Evolutionary conservation across 352 stramenopile genomes (phyloP), one percentile per base, ranked within the genome.

Genomic region (Aphanomyces invadans): DNA sequence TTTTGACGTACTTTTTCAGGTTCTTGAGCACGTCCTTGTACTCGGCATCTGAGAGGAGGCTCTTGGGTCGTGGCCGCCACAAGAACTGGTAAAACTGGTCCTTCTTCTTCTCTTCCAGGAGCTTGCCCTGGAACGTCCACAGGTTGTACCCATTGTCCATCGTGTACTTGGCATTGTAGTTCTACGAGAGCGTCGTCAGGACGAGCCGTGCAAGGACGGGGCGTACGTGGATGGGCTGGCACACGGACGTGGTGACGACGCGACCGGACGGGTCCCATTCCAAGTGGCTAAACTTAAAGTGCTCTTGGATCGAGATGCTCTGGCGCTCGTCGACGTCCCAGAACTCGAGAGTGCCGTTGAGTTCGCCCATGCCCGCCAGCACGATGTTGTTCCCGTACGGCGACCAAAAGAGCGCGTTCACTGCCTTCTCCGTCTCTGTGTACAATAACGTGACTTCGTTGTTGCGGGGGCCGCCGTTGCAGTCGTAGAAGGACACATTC

Each of bases 81-180:
- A 91, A 61, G 65, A 95, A 91, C 74, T 92, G 85, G 76, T 99
- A 99, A 75, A 99, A 99, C 48, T 95, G 86, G 68, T 99, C 95
- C 73, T 98, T 98, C 68, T 95, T 97, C 72, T 97, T 83, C 71
- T 98, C 91, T 42, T 87, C 77, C 0, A 98, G 76, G 68, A 96
- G 83, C 72, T 96, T 97, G 25, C 96, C 96, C 79, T 99, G 97
- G 86, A 99, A 99, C 42, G 87, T 97, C 95, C 95, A 98, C 23
- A 98, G 73, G 65, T 94, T 98, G 81, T 97, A 99, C 55, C 97
- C 97, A 70, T 99, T 99, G 84, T 99, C 97, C 90, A 99, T 98
- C 60, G 96, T 90, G 78, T 97, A 97, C 79, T 98, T 98, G 81
- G 97, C 98, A 78, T 94, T 92, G 75, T 83, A 88, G 74, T 92